Evolutionary conservation across 2,329 filamentous ascomycete species (phyloP).

Genomic region (Fusarium euwallaceae): DNA sequence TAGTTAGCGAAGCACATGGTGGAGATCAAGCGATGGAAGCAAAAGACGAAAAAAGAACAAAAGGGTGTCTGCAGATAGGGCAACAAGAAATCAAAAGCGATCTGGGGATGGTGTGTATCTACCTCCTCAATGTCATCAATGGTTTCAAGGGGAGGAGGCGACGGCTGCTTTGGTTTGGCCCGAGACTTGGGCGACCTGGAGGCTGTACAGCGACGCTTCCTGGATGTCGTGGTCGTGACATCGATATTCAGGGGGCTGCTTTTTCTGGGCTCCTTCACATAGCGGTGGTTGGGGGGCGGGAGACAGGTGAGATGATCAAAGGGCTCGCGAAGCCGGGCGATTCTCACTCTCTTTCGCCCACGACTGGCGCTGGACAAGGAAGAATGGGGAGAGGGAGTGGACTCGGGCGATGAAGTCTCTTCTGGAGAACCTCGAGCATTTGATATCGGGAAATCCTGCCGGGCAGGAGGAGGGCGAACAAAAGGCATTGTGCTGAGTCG

Average conservation of each 20-base stretch:
- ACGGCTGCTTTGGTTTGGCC: conserved; percentile 27
- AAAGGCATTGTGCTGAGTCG: conserved; percentile 12
- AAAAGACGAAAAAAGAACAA: not conserved
- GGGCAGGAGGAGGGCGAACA: conserved; percentile 4
- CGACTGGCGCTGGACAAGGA: not conserved
- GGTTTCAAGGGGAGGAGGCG: conserved; percentile 18
- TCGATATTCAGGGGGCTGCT: conserved; percentile 13
- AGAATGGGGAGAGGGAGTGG: not conserved
- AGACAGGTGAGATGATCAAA: conserved; percentile 24
- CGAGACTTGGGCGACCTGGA: conserved; percentile 9
- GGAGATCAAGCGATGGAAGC: not conserved
- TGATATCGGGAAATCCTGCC: conserved; percentile 17
- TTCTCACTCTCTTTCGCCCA: conserved; percentile 12
- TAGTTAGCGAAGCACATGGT: conserved; percentile 30
- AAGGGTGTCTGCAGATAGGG: not conserved
- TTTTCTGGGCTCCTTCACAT: conserved; percentile 25
- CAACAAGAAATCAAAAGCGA: not conserved
- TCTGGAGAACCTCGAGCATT: conserved; percentile 18
- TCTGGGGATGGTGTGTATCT: conserved; percentile 16
- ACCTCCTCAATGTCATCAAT: conserved; percentile 21
- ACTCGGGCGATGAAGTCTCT: conserved; percentile 1
- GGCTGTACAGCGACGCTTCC: conserved; percentile 23
- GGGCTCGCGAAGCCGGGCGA: conserved; percentile 21
- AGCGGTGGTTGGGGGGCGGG: conserved; percentile 24
- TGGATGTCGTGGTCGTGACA: not conserved